Percentiles rank a stretch among this genome's conserved stretches.
phyloP scores from a whole-genome alignment of 2,329 filamentous ascomycete species.

The Trichoderma oligosporum region DNA sequence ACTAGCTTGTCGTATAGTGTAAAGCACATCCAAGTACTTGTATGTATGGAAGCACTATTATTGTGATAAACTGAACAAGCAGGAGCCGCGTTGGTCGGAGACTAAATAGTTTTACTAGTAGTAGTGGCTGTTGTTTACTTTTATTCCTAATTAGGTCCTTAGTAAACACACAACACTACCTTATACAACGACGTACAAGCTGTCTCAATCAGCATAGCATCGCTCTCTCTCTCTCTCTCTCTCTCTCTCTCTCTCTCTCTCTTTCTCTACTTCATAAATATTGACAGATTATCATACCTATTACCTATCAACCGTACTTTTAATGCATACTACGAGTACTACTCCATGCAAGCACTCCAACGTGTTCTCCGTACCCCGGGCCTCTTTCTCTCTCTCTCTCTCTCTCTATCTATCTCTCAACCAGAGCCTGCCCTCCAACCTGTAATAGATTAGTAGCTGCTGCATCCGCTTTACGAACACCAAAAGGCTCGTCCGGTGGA shows the following conservation, averaged over 20 bases:
- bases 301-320: neutral
- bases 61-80: too few species aligned
- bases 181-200: too few species aligned
- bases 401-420: too few species aligned
- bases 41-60: too few species aligned
- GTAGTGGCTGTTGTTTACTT: too few species aligned
- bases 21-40: too few species aligned
- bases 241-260: neutral
- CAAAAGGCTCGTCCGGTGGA: slow-evolving; percentile 13
- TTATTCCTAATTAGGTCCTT: too few species aligned
- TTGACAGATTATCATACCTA: neutral
- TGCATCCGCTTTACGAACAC: slow-evolving; percentile 12
- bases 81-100: too few species aligned
- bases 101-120: too few species aligned
- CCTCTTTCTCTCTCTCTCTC: too few species aligned
- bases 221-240: neutral
- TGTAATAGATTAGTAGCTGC: neutral
- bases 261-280: neutral
- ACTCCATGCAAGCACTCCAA: slow-evolving; percentile 18
- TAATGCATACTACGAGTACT: slow-evolving; percentile 3
- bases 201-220: too few species aligned
- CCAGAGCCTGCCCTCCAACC: neutral
- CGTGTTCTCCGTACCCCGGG: slow-evolving; percentile 2
- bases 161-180: too few species aligned
- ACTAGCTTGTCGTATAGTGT: neutral